These are phyloP conservation scores for Cokeromyces recurvatus DNA, from an alignment of 371 early-diverging fungal genomes.

Conservation along the genomic window DNA sequence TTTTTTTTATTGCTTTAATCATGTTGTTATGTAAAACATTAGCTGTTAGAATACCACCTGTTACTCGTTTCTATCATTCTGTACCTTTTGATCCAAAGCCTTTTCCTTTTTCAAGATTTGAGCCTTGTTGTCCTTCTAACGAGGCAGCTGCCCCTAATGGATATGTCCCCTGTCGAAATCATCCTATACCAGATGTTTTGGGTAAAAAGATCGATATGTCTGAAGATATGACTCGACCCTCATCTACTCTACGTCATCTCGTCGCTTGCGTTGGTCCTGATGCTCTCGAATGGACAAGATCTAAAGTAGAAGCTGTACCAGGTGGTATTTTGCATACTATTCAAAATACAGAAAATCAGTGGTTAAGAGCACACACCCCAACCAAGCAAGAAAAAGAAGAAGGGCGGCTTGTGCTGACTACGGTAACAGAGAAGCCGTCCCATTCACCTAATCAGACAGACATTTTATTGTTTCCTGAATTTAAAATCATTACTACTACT, in stretches of 20 bases:
- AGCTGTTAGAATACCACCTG: no score
- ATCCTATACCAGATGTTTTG: conserved; percentile 38
- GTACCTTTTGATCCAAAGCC: conserved; percentile 40
- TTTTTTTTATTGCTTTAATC: no score
- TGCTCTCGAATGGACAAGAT: conserved; percentile 36
- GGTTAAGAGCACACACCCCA: conserved; percentile 1
- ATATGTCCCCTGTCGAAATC: conserved; percentile 35
- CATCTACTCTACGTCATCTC: conserved; percentile 24
- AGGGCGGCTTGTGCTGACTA: conserved; percentile 10
- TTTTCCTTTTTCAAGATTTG: conserved; percentile 37
- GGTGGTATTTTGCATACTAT: conserved; percentile 18
- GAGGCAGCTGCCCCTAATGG: conserved; percentile 27
- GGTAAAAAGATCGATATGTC: conserved; percentile 39
- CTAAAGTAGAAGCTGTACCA: conserved; percentile 35
- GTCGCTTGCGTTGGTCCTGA: conserved; percentile 38
- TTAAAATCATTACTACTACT: conserved; percentile 19
- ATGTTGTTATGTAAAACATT: no score
- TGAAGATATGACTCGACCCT: conserved; percentile 17
- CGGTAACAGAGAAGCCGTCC: conserved; percentile 24
- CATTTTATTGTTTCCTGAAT: conserved; percentile 39
- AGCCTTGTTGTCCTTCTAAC: conserved; percentile 46
- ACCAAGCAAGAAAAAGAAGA: no score
- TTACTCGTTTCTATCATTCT: no score
- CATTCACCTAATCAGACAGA: conserved; percentile 6
- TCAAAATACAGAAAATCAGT: conserved; percentile 3